These are phyloP conservation scores for Clarireedia homoeocarpa DNA, from an alignment of 2,329 filamentous ascomycete genomes.

Conservation along the genomic window DNA sequence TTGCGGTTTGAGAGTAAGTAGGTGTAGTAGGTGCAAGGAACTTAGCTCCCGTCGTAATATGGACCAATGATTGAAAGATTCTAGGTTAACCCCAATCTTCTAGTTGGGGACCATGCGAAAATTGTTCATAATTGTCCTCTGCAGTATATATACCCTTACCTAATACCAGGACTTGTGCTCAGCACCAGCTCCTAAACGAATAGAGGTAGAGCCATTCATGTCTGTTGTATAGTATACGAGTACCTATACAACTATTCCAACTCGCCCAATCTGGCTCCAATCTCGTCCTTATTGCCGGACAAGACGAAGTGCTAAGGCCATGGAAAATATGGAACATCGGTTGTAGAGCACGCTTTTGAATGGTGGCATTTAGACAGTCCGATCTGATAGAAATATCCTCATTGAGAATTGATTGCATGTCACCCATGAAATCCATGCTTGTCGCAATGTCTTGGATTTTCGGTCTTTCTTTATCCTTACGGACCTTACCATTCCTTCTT, in stretches of 20 bases:
- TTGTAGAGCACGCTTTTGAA: neutral
- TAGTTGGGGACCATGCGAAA: neutral
- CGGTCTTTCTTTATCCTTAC: no score
- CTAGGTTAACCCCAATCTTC: neutral
- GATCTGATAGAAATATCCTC: neutral
- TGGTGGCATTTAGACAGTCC: slow-evolving; percentile 1
- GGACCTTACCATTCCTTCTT: no score
- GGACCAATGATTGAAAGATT: neutral
- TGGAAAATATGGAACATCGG: neutral
- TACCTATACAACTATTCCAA: no score
- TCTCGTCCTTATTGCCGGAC: no score
- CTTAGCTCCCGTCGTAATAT: neutral
- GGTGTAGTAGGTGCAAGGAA: neutral
- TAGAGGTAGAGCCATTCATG: no score
- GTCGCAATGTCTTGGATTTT: no score
- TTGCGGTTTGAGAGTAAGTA: neutral
- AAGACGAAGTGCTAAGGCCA: no score
- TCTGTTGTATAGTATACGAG: no score
- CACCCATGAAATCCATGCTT: neutral
- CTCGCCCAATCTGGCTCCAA: no score
- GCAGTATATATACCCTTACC: neutral
- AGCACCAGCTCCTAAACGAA: no score
- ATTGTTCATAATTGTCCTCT: neutral
- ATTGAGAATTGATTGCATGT: slow-evolving; percentile 1
- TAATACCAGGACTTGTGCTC: no score